Base-by-base conservation (phyloP, 1,284 basidiomycete species). In the Sphagnurus paluster region DNA sequence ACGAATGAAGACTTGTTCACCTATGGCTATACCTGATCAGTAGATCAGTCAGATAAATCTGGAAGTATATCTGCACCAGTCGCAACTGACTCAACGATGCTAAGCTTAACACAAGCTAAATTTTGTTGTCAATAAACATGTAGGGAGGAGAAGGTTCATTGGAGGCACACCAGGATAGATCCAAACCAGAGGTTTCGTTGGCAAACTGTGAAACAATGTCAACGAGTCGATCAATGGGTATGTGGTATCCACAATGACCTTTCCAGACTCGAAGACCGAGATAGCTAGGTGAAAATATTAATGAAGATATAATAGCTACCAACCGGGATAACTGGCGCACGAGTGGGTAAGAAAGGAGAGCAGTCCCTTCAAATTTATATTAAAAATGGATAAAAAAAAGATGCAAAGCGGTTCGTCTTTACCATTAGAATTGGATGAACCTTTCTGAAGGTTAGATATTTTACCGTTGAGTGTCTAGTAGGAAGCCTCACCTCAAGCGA, bases 221-320 rank as follows among this genome's bases (percentile, higher is more conserved):
- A 21, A 11, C 11, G 25, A 34, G 4, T 9, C 14, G 10, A 28
- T 7, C 3, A 20, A 32, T 13, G 11, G 30, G 42, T 11, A n/a
- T n/a, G 48, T 49, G 16, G 50, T n/a, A 4, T 35, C 21, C 13
- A 19, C n/a, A 30, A 26, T 24, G 20, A 50, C 52, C 52, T 42
- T 46, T 48, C 53, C 50, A 52, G n/a, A 54, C 53, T 16, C 50
- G 42, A 25, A 26, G 42, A 14, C 53, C 46, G 1, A 54, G 42
- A 23, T 54, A 56, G 24, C 53, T 54, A 19, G 14, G n/a, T 33
- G 4, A 10, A 23, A 42, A 23, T 9, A n/a, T 19, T 8, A n/a
- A 5, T 9, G 24, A 24, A 5, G n/a, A 16, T 26, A 13, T 9
- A 23, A 23, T 5, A 32, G 11, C 29, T 11, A n/a, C 6, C 4